Evolutionary conservation across 768 basidiomycete genomes (phyloP), one percentile per base, ranked within the genome.

Genomic region (Tylopilus sp.): DNA sequence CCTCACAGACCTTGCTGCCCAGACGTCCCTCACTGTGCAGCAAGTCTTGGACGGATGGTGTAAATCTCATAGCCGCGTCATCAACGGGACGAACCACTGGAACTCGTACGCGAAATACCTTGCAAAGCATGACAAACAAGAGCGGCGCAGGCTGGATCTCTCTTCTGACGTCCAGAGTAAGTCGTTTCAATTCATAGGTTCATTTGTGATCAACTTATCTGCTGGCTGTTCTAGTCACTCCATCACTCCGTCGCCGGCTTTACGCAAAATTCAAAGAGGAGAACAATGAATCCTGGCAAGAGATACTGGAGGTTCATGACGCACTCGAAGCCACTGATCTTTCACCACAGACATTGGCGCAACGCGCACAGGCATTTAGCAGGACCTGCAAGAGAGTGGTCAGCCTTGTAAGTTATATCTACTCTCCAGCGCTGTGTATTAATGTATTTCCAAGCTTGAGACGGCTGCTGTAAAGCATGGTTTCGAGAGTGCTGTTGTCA

Each of bases 241-340:
- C 44, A 1, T 19, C 3, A 4, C 13, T 46, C 6, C 25, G 25
- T 40, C 17, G 30, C 3, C 17, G 42, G 13, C 44, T 55, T 0
- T 55, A 55, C 19, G 16, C 10, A 12, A 54, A 49, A 14, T 54
- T 54, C 34, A 54, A 54, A 12, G 43, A 54, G 38, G 53, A 54
- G 13, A 54, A 54, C 28, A 4, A 10, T 3, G 40, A 51, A 1
- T 43, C 26, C 3, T 55, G 54, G 54, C 54, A 52, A n/a, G 50
- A 55, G 21, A 52, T 55, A 1, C 13, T 54, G 12, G 48, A 54
- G 19, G 10, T 54, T 14, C 31, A 50, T 21, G 24, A 45, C 10
- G 17, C 28, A 33, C 3, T 50, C 1, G 45, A 55, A 9, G n/a
- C 14, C 6, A 17, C 14, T 1, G 19, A 41, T 4, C 33, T 10